Evolutionary conservation across 441 rosid species (phyloP), one percentile per base, ranked within the genome.

Genomic region (Breynia disticha): DNA sequence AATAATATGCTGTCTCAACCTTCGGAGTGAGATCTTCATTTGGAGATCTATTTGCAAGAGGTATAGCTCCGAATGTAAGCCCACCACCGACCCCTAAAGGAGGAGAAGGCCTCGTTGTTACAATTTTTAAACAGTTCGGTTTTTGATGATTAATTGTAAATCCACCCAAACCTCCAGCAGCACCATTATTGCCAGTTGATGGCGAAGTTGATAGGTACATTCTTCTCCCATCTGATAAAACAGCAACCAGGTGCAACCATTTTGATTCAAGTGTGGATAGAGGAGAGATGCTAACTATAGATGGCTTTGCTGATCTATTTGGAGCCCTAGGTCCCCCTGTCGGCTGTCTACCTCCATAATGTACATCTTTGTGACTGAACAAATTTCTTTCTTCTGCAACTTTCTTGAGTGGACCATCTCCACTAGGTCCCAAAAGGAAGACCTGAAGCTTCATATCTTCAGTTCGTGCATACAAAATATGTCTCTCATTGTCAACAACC

Each of bases 381-480:
- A 89, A 67, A 67, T 81, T 93, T 73, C 74, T 84, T 80, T 89
- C 97, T 71, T 93, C 97, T 22, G 97, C 87, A 45, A 89, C 90
- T 75, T 84, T 93, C 76, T 81, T 93, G 71, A 89, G 69, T 20
- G 83, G 70, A 53, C 99, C 88, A 52, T 83, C 95, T 65, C 90
- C 95, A 72, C 70, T 68, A 62, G 87, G 71, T 62, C 86, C 93
- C 57, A 83, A 50, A 61, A 76, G 68, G 75, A 77, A 93, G 64
- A 81, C 97, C 69, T 89, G 99, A 67, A 93, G 84, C 67, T 89
- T 93, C 89, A 79, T 87, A 52, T 87, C 99, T 65, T 93, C 97
- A 32, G 93, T 83, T 64, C 94, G 79, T 55, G 94, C 85, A 82
- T 83, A 93, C 68, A 89, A 66, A 65, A 89, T 80, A 53, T 84